phyloP scores from a whole-genome alignment of 148 eudicot genomes.

The Fallopia convolvulus region DNA sequence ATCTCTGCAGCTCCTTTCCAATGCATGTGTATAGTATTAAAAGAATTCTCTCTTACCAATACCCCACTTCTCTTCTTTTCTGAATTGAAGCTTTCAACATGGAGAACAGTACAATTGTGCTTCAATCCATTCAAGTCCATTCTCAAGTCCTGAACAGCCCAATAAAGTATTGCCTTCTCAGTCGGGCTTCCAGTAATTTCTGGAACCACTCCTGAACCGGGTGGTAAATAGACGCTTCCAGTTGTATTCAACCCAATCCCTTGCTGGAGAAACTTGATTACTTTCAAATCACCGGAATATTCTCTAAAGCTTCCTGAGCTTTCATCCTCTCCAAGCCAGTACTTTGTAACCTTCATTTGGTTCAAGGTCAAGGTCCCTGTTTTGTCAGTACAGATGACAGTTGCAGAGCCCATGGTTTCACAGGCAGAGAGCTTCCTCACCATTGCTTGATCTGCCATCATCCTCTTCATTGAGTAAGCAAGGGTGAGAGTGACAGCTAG shows the following conservation, averaged over 20 bases:
- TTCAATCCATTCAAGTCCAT: slow-evolving; percentile 58
- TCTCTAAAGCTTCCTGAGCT: slow-evolving; percentile 2
- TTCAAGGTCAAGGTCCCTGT: slow-evolving; percentile 79
- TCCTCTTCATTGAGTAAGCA: slow-evolving; percentile 83
- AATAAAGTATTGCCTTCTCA: slow-evolving; percentile 73
- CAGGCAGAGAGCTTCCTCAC: slow-evolving; percentile 84
- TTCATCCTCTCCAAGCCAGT: slow-evolving; percentile 49
- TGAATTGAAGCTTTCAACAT: slow-evolving; percentile 75
- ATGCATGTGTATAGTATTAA: slow-evolving; percentile 41
- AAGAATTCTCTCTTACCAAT: slow-evolving; percentile 29
- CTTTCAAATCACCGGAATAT: slow-evolving; percentile 16
- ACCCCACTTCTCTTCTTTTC: slow-evolving; percentile 80
- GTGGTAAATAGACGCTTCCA: slow-evolving; percentile 44
- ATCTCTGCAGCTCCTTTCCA: slow-evolving; percentile 97
- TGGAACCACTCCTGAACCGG: slow-evolving; percentile 24
- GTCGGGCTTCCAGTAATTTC: slow-evolving; percentile 82
- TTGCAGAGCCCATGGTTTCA: slow-evolving; percentile 93
- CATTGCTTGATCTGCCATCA: slow-evolving; percentile 94
- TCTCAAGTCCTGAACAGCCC: slow-evolving; percentile 60
- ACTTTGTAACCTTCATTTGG: slow-evolving; percentile 72
- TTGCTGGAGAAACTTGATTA: slow-evolving; percentile 44
- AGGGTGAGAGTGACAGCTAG: slow-evolving; percentile 84
- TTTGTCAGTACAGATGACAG: slow-evolving; percentile 78
- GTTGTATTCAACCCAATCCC: slow-evolving; percentile 76
- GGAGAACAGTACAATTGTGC: slow-evolving; percentile 34